Evolutionary conservation across 2,329 filamentous ascomycete genomes (phyloP).

Genomic region (Fusarium temperatum): DNA sequence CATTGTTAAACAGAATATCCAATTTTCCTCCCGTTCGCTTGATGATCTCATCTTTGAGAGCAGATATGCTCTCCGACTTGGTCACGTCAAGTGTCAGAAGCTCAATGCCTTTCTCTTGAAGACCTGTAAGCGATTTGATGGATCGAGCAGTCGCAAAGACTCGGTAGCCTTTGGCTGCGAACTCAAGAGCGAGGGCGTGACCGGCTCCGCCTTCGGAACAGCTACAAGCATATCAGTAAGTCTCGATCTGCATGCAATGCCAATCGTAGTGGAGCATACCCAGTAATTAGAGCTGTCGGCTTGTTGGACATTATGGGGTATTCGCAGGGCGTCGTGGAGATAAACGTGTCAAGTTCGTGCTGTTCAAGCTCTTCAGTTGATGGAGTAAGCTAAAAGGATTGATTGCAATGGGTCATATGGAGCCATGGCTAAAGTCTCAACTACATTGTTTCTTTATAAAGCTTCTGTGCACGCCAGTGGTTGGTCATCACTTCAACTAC

Average conservation of each 20-base stretch:
- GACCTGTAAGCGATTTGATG: not conserved
- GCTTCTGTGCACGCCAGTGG: fast-evolving
- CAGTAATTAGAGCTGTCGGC: not conserved
- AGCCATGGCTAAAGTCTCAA: fast-evolving
- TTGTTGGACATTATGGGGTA: not conserved
- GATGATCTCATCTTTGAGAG: not conserved
- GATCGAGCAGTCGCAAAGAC: conserved; percentile 19
- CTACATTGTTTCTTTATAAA: not conserved
- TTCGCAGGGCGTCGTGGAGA: not conserved
- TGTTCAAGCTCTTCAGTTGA: not conserved
- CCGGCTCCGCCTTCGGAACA: conserved; percentile 8
- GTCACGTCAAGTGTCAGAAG: conserved; percentile 8
- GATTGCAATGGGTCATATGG: not conserved
- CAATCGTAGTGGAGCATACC: not conserved
- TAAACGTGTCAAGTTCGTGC: not conserved
- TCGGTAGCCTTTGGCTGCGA: conserved; percentile 1
- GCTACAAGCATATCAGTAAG: not conserved
- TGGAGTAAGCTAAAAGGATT: fast-evolving
- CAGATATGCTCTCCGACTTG: not conserved
- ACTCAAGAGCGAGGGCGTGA: conserved; percentile 4
- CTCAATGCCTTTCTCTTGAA: conserved; percentile 12
- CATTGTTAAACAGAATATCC: conserved; percentile 16
- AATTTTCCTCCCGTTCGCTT: not conserved
- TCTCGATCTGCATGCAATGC: fast-evolving
- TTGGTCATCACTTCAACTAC: not conserved